These are phyloP conservation scores for Tetrahymena elliotti DNA, from an alignment of 73 alveolate species.

Conservation along the genomic window DNA sequence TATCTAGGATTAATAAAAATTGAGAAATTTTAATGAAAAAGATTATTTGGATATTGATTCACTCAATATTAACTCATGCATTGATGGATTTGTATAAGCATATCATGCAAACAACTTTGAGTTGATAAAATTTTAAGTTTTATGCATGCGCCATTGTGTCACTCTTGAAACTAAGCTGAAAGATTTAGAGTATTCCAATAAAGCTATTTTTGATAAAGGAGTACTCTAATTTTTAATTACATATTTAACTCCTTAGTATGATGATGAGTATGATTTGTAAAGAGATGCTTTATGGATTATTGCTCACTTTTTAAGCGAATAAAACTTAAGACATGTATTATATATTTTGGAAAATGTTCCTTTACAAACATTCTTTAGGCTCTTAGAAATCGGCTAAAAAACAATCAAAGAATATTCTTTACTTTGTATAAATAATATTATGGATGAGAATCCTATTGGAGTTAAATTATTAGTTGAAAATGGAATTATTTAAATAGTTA, in stretches of 20 bases:
- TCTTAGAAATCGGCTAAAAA: not conserved
- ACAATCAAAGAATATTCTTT: not conserved
- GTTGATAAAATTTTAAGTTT: not conserved
- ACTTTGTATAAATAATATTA: not conserved
- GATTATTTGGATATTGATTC: not conserved
- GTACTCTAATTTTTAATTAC: not conserved
- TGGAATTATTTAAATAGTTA: not conserved
- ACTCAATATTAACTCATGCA: not conserved
- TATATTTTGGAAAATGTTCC: not conserved
- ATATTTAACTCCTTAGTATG: not conserved
- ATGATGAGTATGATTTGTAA: not conserved
- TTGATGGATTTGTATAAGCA: not conserved
- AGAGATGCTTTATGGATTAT: not conserved
- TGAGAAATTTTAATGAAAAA: not conserved
- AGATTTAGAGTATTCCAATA: not conserved
- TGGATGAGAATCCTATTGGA: not conserved
- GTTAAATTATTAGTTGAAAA: not conserved
- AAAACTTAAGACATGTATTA: not conserved
- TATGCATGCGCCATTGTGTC: not conserved
- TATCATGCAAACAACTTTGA: not conserved
- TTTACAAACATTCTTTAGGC: not conserved
- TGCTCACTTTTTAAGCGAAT: not conserved
- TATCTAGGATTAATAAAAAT: not conserved
- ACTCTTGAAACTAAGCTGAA: not conserved
- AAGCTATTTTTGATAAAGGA: not conserved